Conservation (phyloP, 352 stramenopile genomes). For the Globisporangium uncinulatum region DNA sequence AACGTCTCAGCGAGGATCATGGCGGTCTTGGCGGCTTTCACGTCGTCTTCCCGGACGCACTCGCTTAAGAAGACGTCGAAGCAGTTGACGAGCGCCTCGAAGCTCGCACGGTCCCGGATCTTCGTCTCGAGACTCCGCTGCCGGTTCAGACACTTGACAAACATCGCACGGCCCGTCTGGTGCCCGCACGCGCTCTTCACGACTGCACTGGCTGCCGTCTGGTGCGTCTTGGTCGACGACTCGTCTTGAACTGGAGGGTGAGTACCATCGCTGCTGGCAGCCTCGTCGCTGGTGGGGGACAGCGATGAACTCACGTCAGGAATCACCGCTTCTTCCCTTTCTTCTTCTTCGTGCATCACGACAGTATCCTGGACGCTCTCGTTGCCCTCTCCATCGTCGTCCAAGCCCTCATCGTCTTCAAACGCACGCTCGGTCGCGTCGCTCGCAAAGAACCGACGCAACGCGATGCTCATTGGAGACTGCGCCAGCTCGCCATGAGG, state of each 20-base stretch:
- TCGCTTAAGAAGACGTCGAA: constrained; percentile 72
- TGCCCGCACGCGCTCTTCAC: constrained; percentile 24
- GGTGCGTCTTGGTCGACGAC: too few relatives aligned
- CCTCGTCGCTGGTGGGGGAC: background rate
- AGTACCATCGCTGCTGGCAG: background rate
- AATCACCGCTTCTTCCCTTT: too few relatives aligned
- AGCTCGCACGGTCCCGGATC: constrained; percentile 50
- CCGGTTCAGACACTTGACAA: constrained; percentile 78
- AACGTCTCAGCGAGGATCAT: constrained; percentile 88
- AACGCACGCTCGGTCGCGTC: constrained; percentile 11
- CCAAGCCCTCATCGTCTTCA: background rate
- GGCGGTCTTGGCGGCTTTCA: constrained; percentile 81
- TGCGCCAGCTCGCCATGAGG: constrained; percentile 47
- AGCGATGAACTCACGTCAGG: background rate
- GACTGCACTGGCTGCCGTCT: background rate
- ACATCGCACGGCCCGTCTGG: constrained; percentile 45
- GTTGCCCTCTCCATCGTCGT: constrained; percentile 5
- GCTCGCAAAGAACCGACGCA: constrained; percentile 45
- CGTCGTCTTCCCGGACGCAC: constrained; percentile 70
- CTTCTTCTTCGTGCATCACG: background rate
- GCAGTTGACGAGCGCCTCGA: constrained; percentile 54
- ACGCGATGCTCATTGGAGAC: constrained; percentile 46
- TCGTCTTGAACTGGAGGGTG: background rate
- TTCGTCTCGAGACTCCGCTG: constrained; percentile 79
- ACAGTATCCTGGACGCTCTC: background rate